Conservation (phyloP, 176 grass and related monocot genomes). For the Zea luxurians region DNA sequence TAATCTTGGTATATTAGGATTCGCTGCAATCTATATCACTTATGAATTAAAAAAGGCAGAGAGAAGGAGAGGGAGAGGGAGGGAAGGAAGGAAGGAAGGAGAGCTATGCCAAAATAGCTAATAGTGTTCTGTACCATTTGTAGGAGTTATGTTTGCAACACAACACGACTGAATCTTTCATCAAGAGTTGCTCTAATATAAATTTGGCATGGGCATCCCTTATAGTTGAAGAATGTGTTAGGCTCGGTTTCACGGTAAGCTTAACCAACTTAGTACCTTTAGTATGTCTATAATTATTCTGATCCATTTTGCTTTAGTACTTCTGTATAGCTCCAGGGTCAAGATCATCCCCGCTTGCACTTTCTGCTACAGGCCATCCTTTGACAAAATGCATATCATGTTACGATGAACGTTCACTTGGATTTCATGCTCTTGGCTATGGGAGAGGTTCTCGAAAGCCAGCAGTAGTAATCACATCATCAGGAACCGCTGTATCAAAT, state of each 20-base stretch:
- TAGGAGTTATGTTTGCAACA: slow-evolving; percentile 42
- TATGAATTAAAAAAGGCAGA: slow-evolving; percentile 13
- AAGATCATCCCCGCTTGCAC: slow-evolving; percentile 92
- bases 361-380: slow-evolving; percentile 74
- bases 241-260: slow-evolving; percentile 88
- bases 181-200: slow-evolving; percentile 71
- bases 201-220: slow-evolving; percentile 91
- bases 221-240: slow-evolving; percentile 95
- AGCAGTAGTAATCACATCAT: slow-evolving; percentile 89
- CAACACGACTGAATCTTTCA: slow-evolving; percentile 41
- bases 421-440: slow-evolving; percentile 97
- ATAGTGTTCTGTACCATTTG: slow-evolving; percentile 31
- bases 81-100: not conserved
- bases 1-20: slow-evolving; percentile 22
- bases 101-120: slow-evolving; percentile 8
- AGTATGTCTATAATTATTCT: slow-evolving; percentile 38
- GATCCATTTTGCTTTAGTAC: slow-evolving; percentile 66
- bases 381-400: slow-evolving; percentile 87
- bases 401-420: slow-evolving; percentile 96
- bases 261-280: slow-evolving; percentile 28
- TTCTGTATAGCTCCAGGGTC: slow-evolving; percentile 98
- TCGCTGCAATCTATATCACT: slow-evolving; percentile 32
- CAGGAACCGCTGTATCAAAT: slow-evolving; percentile 98
- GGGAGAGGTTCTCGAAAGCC: slow-evolving; percentile 71
- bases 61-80: not conserved